Evolutionary conservation across 106 monocot genomes (phyloP), one percentile per base, ranked within the genome.

Genomic region (Xerophyta viscosa): DNA sequence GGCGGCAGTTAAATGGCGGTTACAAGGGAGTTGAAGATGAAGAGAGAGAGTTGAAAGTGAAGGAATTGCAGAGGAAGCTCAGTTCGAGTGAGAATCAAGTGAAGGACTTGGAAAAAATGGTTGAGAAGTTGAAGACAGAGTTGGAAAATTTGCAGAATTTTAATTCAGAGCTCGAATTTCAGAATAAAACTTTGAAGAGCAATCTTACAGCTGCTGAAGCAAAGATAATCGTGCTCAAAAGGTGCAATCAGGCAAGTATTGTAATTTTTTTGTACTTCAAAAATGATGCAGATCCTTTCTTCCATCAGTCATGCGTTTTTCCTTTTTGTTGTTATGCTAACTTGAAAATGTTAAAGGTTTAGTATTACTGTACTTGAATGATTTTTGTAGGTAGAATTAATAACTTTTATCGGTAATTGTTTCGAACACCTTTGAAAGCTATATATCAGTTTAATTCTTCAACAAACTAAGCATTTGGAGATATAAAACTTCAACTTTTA

Each of bases 151-250:
- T 90, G 76, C 53, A 62, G 54, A 42, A 33, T 27, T 8, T 51
- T 23, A 79, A 89, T 57, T 18, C 39, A 23, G 65, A 60, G 65
- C 61, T 89, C 29, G 80, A 84, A 50, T 27, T 27, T n/a, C 61
- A 81, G 65, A 90, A 81, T 22, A 90, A 58, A 37, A 54, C 62
- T 51, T 62, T 72, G 8, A 48, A 24, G 0, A 51, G 42, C 23
- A 66, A 74, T 41, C 55, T 90, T 12, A 48, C 30, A 15, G 65
- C 70, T 19, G 70, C 84, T 46, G 57, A 74, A 60, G 51, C 42
- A 0, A 71, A 74, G 62, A 77, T 84, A 37, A 22, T 15, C 1
- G 43, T 51, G 0, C 29, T 66, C 2, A 50, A 68, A 37, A 63
- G 28, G 36, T 29, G 7, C 22, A 37, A 48, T 22, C 66, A 77